phyloP scores from a whole-genome alignment of 163 green algal genomes.

The Prototheca cutis region DNA sequence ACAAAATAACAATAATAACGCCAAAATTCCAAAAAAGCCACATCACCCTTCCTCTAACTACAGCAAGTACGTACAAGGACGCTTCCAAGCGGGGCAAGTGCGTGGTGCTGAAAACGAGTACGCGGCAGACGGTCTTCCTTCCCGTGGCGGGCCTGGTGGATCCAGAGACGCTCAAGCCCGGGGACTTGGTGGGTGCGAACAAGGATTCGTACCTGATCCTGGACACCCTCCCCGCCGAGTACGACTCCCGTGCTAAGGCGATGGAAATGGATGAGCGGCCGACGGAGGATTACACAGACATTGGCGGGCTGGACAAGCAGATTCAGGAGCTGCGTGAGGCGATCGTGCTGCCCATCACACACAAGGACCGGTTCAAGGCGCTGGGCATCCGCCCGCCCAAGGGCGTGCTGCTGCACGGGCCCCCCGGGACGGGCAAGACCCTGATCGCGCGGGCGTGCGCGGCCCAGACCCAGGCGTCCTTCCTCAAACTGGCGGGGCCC shows the following conservation, averaged over 20 bases:
- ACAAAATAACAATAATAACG: no score
- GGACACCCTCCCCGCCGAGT: conserved; percentile 95
- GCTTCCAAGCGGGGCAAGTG: conserved; percentile 68
- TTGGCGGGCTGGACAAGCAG: conserved; percentile 65
- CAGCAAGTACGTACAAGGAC: conserved; percentile 85
- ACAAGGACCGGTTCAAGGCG: conserved; percentile 85
- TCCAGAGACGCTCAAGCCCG: conserved; percentile 69
- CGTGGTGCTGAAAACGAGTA: conserved; percentile 96
- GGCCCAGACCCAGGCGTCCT: conserved; percentile 97
- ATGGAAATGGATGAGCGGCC: conserved; percentile 99
- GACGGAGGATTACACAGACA: conserved; percentile 95
- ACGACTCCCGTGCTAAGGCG: conserved; percentile 95
- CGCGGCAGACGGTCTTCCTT: conserved; percentile 97
- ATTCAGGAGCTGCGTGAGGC: conserved; percentile 97
- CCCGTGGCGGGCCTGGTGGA: conserved; percentile 95
- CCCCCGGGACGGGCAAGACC: conserved; percentile 65
- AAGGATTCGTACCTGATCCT: conserved; percentile 98
- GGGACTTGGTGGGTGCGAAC: conserved; percentile 96
- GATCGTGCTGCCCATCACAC: conserved; percentile 96
- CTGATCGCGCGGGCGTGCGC: conserved; percentile 86
- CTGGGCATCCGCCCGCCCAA: conserved; percentile 95
- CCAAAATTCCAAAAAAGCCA: no score
- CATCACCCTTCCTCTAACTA: no score
- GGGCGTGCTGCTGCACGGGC: conserved; percentile 53
- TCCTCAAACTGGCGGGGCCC: conserved; percentile 95